Base-by-base conservation (phyloP, 306 rosid species). In the Quercus gilva region DNA sequence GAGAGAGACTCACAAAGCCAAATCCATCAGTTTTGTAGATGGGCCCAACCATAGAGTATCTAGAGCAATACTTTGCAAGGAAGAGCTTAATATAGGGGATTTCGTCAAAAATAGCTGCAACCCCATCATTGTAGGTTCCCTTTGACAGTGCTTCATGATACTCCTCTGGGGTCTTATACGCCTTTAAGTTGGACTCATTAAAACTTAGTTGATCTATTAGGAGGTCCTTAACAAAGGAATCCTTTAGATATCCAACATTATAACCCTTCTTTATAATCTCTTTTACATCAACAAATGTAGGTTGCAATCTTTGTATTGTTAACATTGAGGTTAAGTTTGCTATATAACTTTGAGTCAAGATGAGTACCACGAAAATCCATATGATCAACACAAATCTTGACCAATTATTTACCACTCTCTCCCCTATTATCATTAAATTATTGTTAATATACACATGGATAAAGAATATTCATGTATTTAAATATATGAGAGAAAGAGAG, bases 251-350 rank as follows among this genome's bases (percentile, higher is more conserved):
- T 37, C 88, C 90, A 41, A 87, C 85, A 8, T 11, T 55, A 21
- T 59, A 82, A 28, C 71, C 77, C 2, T 74, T 74, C 18, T 41
- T 57, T 58, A 31, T 19, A 33, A 87, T 77, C 78, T 84, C 80
- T 19, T 55, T 75, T 26, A 77, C 75, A 56, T 78, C 87, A 1
- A 76, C 35, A 43, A 79, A 70, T 53, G 78, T 76, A 0, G 90
- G 90, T 41, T 78, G 85, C 20, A 80, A 43, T 21, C 75, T 69
- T 26, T 82, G 80, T 11, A 82, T 71, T 1, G 87, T 80, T 13
- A 87, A 76, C 23, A 85, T 65, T 29, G 91, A 87, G 13, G 91
- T 74, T 64, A 87, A 82, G 37, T 80, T 85, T n/a, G 88, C 90
- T 2, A 87, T 80, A 77, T 87, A 87, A 85, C 88, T 84, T 61